Percentiles rank a stretch among this genome's conserved stretches.
phyloP scores from a whole-genome alignment of 495 filamentous ascomycete species.

The Schizothecium vesticola region DNA sequence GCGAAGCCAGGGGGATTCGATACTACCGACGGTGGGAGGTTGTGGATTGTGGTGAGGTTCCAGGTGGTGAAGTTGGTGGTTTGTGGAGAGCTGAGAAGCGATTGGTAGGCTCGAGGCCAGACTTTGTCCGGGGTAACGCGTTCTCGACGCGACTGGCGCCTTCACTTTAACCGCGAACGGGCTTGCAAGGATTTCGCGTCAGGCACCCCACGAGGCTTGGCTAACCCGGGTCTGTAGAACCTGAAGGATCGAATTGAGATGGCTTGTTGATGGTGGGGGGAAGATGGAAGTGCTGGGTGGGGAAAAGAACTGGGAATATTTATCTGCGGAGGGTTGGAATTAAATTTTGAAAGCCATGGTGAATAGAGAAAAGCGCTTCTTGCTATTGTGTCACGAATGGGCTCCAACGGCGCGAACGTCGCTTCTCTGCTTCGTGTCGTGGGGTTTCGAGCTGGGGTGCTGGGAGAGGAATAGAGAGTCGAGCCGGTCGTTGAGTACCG shows the following conservation, averaged over 20 bases:
- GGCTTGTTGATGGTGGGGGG: not conserved
- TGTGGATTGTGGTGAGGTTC: not conserved
- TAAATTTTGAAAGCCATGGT: not conserved
- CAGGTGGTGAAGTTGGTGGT: not conserved
- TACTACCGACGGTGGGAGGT: not conserved
- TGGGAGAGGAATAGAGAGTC: not conserved
- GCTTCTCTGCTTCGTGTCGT: not conserved
- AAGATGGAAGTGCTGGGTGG: not conserved
- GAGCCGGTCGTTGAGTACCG: not conserved
- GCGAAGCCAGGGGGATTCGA: not conserved
- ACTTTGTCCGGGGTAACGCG: constrained; percentile 6
- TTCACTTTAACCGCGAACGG: constrained; percentile 2
- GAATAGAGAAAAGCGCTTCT: not conserved
- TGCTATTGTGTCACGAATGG: not conserved
- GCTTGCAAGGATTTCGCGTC: constrained; percentile 1
- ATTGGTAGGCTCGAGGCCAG: constrained; percentile 14
- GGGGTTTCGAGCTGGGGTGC: not conserved
- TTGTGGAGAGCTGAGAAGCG: not conserved
- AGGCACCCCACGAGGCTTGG: not conserved
- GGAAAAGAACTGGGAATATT: not conserved
- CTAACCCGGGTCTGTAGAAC: not conserved
- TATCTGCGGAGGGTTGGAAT: not conserved
- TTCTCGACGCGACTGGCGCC: constrained; percentile 11
- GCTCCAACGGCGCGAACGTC: not conserved
- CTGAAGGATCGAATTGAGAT: not conserved